Percentiles rank a stretch among this genome's conserved stretches.
phyloP scores from a whole-genome alignment of 495 filamentous ascomycete genomes.

The Terfezia boudieri region DNA sequence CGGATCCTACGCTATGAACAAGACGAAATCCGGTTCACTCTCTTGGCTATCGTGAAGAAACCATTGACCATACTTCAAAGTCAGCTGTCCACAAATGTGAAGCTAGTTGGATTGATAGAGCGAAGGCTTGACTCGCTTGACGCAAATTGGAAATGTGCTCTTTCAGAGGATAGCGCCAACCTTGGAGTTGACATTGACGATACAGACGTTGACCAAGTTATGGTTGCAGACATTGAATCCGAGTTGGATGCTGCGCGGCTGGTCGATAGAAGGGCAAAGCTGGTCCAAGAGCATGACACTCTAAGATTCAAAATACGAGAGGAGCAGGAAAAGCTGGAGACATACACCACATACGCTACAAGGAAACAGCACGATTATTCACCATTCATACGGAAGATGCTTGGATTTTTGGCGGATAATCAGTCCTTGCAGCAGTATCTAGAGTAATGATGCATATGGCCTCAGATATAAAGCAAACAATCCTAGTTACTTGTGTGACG shows the following conservation, averaged over 20 bases:
- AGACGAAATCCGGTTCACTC: slow-evolving; percentile 10
- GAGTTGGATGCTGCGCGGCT: slow-evolving; percentile 1
- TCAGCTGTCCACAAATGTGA: slow-evolving; percentile 7
- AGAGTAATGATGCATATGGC: background rate
- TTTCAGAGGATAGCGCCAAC: background rate
- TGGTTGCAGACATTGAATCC: background rate
- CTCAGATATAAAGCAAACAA: background rate
- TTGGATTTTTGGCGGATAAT: background rate
- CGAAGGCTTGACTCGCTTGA: slow-evolving; percentile 1
- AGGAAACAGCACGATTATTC: slow-evolving; percentile 17
- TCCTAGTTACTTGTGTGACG: background rate
- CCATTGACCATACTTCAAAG: slow-evolving; percentile 6
- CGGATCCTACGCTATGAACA: slow-evolving; percentile 11
- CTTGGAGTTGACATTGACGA: background rate
- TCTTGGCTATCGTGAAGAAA: slow-evolving; percentile 17
- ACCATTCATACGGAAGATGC: slow-evolving; percentile 12
- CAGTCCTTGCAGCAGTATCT: background rate
- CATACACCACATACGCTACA: slow-evolving; percentile 4
- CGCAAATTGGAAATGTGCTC: slow-evolving; percentile 8
- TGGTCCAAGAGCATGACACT: slow-evolving; percentile 7
- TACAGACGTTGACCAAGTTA: background rate
- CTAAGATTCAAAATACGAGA: slow-evolving; percentile 7
- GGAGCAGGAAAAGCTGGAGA: slow-evolving; percentile 2
- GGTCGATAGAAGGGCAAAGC: slow-evolving; percentile 3
- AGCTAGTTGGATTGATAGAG: slow-evolving; percentile 7